Base-by-base conservation (phyloP, 2,329 filamentous ascomycete genomes). In the Raffaelea deltoideospora region DNA sequence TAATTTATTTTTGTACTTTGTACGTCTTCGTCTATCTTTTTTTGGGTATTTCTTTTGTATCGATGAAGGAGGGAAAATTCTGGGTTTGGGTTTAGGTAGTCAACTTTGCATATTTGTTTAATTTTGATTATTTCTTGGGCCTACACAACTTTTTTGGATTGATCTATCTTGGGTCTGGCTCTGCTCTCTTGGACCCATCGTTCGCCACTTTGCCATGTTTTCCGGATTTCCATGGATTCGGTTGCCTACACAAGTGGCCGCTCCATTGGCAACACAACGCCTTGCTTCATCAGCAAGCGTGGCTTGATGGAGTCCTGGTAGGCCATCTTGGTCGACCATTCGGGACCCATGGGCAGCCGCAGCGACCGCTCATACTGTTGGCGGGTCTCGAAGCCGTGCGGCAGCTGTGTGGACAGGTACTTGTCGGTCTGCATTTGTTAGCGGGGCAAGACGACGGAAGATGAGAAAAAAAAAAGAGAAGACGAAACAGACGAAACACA, bases 311-410 rank as follows among this genome's bases (percentile, higher is more conserved):
- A 73, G 48, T 80, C 75, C 64, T 96, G 87, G 69, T 90, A 90
- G 13, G 81, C 85, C 63, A 85, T 76, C 70, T 94, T 95, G n/a
- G 88, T 96, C 47, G 78, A 76, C 87, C 88, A 98, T 58, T 98
- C 88, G 14, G 81, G 84, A 2, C 90, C 90, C 42, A 96, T 74
- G 2, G 90, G 90, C 46, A 95, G 60, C 31, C 88, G 69, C 40
- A 96, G 63, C 45, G 80, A 82, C 35, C 88, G 67, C 65, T 98
- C 90, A 59, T 96, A 96, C 64, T 95, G 86, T 51, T 81, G 71
- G 47, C 69, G 71, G 21, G 72, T 84, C 65, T 95, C 88, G 57
- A 86, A 96, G n/a, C 77, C 78, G 58, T 92, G 83, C 34, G 90
- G 90, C 35, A 98, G 64, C 48, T 76, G 72, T 9, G 76, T 75